Evolutionary conservation across 441 rosid species (phyloP), one percentile per base, ranked within the genome.

Genomic region (Eutrema salsugineum): DNA sequence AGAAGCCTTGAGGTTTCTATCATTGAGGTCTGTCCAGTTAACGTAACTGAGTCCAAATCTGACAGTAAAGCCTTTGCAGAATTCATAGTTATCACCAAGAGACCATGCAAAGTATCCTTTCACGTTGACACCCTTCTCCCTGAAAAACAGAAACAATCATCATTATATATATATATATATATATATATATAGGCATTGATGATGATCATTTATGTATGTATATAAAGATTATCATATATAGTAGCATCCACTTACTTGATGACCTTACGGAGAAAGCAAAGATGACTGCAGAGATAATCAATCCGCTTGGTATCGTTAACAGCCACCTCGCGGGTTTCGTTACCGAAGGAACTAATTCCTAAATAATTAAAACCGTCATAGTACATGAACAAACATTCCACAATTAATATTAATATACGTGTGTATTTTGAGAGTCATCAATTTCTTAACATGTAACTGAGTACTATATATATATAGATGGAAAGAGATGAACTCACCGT

Each of bases 11-110:
- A 74, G 73, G 46, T 50, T 27, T 74, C 78, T 74, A 5, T 74
- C 78, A 8, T 6, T 1, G 1, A 6, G 50, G 60, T 57, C 3
- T 0, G 19, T 27, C 44, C 43, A 75, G 24, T 67, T 30, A 44
- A 75, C 16, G 58, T 67, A 75, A 44, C 63, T 75, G 5, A 75
- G 32, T 60, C 78, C 78, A 0, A 67, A 75, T 57, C 71, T 57
- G 8, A 73, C 72, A n/a, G 66, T 73, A 20, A 46, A 70, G 15
- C 74, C 66, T 17, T 10, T 3, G 46, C 58, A 9, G n/a, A 70
- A 70, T 59, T 70, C 77, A 48, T 73, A 73, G 20, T 73, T 73
- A 11, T 73, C 77, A 0, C 54, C 77, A 47, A 73, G 77, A 36
- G 77, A 10, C 77, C 77, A 73, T 3, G 50, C 77, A 12, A 73